A percentile compares a stretch with the other conserved stretches of the same genome.
phyloP scores from a whole-genome alignment of 768 basidiomycete genomes.

The Hericium rajendrae region DNA sequence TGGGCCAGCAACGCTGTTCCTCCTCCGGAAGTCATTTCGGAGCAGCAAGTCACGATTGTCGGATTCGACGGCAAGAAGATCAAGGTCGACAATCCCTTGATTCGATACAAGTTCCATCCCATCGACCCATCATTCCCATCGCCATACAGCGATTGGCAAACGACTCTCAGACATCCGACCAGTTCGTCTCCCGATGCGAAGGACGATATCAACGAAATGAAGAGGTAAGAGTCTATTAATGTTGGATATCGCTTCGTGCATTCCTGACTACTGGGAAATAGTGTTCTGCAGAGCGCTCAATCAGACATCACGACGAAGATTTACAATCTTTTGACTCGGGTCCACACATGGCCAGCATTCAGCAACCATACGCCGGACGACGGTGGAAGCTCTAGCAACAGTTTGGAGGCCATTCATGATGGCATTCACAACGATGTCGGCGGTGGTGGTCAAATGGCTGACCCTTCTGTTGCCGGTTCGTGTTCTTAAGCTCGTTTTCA shows the following conservation, averaged over 20 bases:
- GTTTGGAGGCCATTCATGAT: conserved; percentile 43
- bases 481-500: conserved; percentile 29
- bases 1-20: conserved; percentile 34
- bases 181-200: background rate
- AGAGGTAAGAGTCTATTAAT: conserved; percentile 14
- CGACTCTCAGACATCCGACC: conserved; percentile 7
- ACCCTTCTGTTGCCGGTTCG: conserved; percentile 25
- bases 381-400: conserved; percentile 31
- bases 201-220: conserved; percentile 21
- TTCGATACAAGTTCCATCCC: conserved; percentile 27
- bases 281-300: conserved; percentile 6
- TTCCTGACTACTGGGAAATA: background rate
- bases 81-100: conserved; percentile 25
- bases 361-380: conserved; percentile 34
- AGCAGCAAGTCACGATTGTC: conserved; percentile 25
- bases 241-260: background rate
- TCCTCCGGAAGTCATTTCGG: conserved; percentile 30
- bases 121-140: conserved; percentile 10
- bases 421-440: conserved; percentile 25
- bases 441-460: conserved; percentile 15
- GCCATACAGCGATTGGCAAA: conserved; percentile 2
- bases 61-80: conserved; percentile 21
- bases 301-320: conserved; percentile 1
- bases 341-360: conserved; percentile 33
- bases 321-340: conserved; percentile 28